phyloP scores from a whole-genome alignment of 1,284 basidiomycete species.

The Athelia sp. region DNA sequence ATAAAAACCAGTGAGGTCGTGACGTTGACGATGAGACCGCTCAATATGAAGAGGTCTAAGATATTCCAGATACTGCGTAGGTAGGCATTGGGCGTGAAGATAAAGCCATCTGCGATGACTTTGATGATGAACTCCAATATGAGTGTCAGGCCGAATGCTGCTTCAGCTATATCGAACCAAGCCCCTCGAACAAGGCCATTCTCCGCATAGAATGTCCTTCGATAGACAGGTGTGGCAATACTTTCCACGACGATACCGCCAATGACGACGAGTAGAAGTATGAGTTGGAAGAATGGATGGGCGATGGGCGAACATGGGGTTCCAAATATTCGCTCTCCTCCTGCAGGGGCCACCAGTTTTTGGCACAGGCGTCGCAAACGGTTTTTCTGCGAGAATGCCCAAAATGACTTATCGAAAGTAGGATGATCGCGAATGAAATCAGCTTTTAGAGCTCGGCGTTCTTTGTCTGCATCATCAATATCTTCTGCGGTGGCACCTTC shows the following conservation, averaged over 20 bases:
- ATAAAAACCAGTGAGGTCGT: slow-evolving; percentile 75
- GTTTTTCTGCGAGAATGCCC: slow-evolving; percentile 85
- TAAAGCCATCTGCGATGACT: slow-evolving; percentile 87
- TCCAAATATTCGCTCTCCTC: slow-evolving; percentile 84
- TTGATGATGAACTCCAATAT: slow-evolving; percentile 89
- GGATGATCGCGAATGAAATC: slow-evolving; percentile 90
- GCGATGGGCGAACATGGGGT: slow-evolving; percentile 60
- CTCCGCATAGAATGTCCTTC: slow-evolving; percentile 64
- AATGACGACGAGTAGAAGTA: slow-evolving; percentile 76
- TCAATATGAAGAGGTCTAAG: slow-evolving; percentile 85
- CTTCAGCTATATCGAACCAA: slow-evolving; percentile 90
- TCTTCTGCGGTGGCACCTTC: slow-evolving; percentile 45
- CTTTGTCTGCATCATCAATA: slow-evolving; percentile 57
- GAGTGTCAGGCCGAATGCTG: slow-evolving; percentile 72
- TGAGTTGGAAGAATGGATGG: slow-evolving; percentile 71
- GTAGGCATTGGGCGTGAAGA: slow-evolving; percentile 94
- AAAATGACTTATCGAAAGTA: slow-evolving; percentile 87
- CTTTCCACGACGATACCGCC: slow-evolving; percentile 83
- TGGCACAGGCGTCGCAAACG: slow-evolving; percentile 77
- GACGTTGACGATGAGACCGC: slow-evolving; percentile 80
- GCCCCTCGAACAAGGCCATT: slow-evolving; percentile 62
- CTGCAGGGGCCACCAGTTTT: slow-evolving; percentile 76
- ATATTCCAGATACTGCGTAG: slow-evolving; percentile 90
- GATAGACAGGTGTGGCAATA: slow-evolving; percentile 85
- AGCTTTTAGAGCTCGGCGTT: slow-evolving; percentile 78